Base-by-base conservation (phyloP, 257 asterid species). In the Ehretia macrophylla region DNA sequence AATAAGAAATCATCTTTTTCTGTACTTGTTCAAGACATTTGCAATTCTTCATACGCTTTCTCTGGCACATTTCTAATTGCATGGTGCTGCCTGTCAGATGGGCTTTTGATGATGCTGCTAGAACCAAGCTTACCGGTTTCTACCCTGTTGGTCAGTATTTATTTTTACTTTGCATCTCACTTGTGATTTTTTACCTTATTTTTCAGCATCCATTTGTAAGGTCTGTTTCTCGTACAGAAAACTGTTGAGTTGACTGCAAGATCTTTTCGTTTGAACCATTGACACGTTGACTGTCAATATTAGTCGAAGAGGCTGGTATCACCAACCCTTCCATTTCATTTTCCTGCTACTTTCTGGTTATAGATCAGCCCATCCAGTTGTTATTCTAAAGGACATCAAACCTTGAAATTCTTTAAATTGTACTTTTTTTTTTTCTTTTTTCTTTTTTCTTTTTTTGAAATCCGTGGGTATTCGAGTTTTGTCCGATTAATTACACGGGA, bases 21-120 rank as follows among this genome's bases (percentile, higher is more conserved):
- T 27, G 1, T 19, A 40, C 19, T 44, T 22, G 20, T 11, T 13
- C n/a, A 17, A 42, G 23, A 38, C 40, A 8, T 40, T 10, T 8
- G n/a, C 4, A 35, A 11, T 60, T 56, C 18, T 23, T 32, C 3
- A 38, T 18, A 10, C 17, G n/a, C 46, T 40, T 10, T 23, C 23
- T 52, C 55, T n/a, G 38, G 12, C 19, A 1, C 20, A 27, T 42
- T 71, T 57, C 83, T 73, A 68, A 73, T 58, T 35, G 53, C 35
- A 47, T 55, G 59, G 74, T 58, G n/a, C 72, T 85, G 50, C 79
- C 68, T 69, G 55, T 42, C 86, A 87, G 97, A 85, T 77, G 68
- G 77, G 75, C 90, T 90, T 62, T 82, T 87, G 65, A 80, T 72
- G 62, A 73, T 79, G 81, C 84, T 84, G 32, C 57, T 78, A 77